A percentile compares a stretch with the other conserved stretches of the same genome.
Evolutionary conservation across 2,329 filamentous ascomycete genomes (phyloP).

Genomic region (Botrytis hyacinthi): DNA sequence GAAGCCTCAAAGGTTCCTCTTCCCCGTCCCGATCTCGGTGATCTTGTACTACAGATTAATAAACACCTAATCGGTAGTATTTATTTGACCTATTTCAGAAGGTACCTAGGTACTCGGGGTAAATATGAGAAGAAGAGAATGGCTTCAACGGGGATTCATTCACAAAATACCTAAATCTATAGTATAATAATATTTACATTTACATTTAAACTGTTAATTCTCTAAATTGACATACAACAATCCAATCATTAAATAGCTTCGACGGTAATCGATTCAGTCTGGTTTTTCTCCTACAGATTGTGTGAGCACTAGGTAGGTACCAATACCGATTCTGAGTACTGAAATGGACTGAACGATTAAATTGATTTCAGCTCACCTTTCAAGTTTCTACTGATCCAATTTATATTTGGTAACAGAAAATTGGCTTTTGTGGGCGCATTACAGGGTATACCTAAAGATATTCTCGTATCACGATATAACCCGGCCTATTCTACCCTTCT

Average conservation of each 20-base stretch:
- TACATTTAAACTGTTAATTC: no score
- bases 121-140: background rate
- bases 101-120: background rate
- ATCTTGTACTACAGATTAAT: background rate
- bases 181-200: no score
- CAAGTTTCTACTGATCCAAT: background rate
- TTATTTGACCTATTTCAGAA: background rate
- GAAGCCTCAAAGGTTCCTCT: background rate
- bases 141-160: background rate
- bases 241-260: no score
- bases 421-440: background rate
- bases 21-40: conserved; percentile 23
- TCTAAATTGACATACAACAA: no score
- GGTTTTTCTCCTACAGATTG: no score
- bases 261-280: no score
- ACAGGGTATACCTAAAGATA: background rate
- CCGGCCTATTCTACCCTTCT: background rate
- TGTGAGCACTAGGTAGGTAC: background rate
- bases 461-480: background rate
- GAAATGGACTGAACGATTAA: no score
- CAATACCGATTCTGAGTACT: background rate
- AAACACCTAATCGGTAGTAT: no score
- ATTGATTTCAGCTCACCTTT: background rate
- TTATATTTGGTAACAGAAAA: background rate
- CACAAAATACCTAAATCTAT: no score